Evolutionary conservation across 1,284 basidiomycete species (phyloP), one percentile per base, ranked within the genome.

Genomic region (Testicularia cyperi): DNA sequence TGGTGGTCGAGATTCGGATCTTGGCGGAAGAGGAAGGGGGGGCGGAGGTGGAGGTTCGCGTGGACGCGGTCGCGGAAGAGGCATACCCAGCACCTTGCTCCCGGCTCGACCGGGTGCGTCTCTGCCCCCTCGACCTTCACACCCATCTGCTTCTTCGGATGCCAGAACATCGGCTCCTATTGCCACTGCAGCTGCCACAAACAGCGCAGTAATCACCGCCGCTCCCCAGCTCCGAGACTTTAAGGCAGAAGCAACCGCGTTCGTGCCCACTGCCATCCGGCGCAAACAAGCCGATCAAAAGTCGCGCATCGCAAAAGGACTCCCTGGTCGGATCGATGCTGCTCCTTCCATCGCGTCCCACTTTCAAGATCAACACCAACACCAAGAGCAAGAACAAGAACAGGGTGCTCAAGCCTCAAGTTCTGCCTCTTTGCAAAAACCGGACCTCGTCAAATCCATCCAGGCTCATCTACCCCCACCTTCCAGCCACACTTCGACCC

Each of bases 181-280:
- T 16, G 62, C 48, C 18, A 67, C 51, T 34, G 49, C 43, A 28
- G 31, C 40, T 23, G 41, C 38, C n/a, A 53, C 52, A 5, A 33
- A 45, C 37, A 47, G 51, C 26, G 51, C 54, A 6, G 52, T 63
- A 13, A 47, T 75, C 22, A 64, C 61, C 10, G 68, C 74, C 12
- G 63, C 57, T 22, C 75, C 75, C 3, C 66, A 74, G 36, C 42
- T 77, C 29, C 74, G 74, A 16, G 65, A 75, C 41, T 44, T 75
- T 16, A 69, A 68, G 41, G 68, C 65, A 19, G 72, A 75, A 28
- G 52, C 70, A 1, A 72, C 72, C 5, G 47, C 61, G 3, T 77
- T 77, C 30, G 65, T 76, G 1, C 75, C 75, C 5, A 41, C 70
- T 4, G 55, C 68, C 3, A 46, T 74, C 21, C 60, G 70, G 13